phyloP scores from a whole-genome alignment of 768 basidiomycete genomes.

The Xerocomellus intermedius region DNA sequence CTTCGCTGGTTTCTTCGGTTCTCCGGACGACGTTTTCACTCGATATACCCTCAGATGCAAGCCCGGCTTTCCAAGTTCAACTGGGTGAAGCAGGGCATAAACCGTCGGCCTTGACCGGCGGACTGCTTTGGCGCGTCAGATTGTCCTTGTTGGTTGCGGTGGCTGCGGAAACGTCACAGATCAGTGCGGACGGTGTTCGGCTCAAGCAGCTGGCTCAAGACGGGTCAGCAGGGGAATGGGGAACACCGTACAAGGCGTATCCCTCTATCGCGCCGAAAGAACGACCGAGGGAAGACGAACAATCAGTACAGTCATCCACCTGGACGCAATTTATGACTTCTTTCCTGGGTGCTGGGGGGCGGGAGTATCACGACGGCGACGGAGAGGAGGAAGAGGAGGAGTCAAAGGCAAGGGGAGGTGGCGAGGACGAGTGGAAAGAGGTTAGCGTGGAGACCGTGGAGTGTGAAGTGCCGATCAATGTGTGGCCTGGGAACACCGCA shows the following conservation, averaged over 20 bases:
- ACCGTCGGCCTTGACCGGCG: slow-evolving; percentile 46
- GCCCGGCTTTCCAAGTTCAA: slow-evolving; percentile 77
- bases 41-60: slow-evolving; percentile 90
- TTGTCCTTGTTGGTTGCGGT: slow-evolving; percentile 83
- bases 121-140: slow-evolving; percentile 88
- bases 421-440: slow-evolving; percentile 64
- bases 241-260: slow-evolving; percentile 61
- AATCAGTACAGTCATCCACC: slow-evolving; percentile 6
- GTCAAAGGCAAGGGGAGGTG: slow-evolving; percentile 44
- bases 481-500: slow-evolving; percentile 88
- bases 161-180: slow-evolving; percentile 45
- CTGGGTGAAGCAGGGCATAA: slow-evolving; percentile 39
- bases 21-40: slow-evolving; percentile 82
- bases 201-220: slow-evolving; percentile 55
- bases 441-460: slow-evolving; percentile 85
- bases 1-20: slow-evolving; percentile 69
- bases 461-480: slow-evolving; percentile 86
- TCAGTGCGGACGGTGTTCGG: slow-evolving; percentile 50
- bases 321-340: slow-evolving; percentile 45
- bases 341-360: slow-evolving; percentile 41
- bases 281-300: slow-evolving; percentile 26
- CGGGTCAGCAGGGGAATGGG: slow-evolving; percentile 69
- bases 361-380: slow-evolving; percentile 58
- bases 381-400: slow-evolving; percentile 32
- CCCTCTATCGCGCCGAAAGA: slow-evolving; percentile 60